Conservation (phyloP, 2,329 filamentous ascomycete species). For the Colletotrichum sansevieriae region DNA sequence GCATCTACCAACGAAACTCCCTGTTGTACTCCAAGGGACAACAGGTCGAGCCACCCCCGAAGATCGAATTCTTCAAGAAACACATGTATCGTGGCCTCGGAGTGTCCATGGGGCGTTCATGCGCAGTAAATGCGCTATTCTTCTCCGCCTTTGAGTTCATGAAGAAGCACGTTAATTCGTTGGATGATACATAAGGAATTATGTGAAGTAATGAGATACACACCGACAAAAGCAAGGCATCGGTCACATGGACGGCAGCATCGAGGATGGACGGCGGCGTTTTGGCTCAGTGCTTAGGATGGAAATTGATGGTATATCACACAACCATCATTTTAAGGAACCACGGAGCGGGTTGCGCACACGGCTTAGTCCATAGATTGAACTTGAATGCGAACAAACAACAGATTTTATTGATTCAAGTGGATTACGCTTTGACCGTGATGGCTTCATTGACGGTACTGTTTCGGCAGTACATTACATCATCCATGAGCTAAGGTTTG, state of each 20-base stretch:
- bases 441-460: background rate
- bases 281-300: constrained; percentile 24
- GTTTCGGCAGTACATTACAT: background rate
- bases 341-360: constrained; percentile 19
- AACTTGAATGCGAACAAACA: constrained; percentile 15
- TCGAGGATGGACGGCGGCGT: constrained; percentile 21
- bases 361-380: constrained; percentile 17
- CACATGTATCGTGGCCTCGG: constrained; percentile 87
- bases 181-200: constrained; percentile 58
- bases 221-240: background rate
- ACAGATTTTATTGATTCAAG: background rate
- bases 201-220: constrained; percentile 23
- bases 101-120: constrained; percentile 86
- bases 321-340: background rate
- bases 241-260: constrained; percentile 18
- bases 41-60: constrained; percentile 73
- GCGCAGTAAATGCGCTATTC: constrained; percentile 88
- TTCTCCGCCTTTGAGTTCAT: constrained; percentile 89
- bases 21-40: constrained; percentile 77
- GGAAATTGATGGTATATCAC: constrained; percentile 1
- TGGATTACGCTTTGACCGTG: background rate
- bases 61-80: constrained; percentile 81
- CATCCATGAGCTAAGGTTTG: constrained; percentile 13
- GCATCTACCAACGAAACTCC: constrained; percentile 86
- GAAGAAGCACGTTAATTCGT: constrained; percentile 74